These are phyloP conservation scores for Tulasnella sp. DNA, from an alignment of 768 basidiomycete species.

Conservation along the genomic window DNA sequence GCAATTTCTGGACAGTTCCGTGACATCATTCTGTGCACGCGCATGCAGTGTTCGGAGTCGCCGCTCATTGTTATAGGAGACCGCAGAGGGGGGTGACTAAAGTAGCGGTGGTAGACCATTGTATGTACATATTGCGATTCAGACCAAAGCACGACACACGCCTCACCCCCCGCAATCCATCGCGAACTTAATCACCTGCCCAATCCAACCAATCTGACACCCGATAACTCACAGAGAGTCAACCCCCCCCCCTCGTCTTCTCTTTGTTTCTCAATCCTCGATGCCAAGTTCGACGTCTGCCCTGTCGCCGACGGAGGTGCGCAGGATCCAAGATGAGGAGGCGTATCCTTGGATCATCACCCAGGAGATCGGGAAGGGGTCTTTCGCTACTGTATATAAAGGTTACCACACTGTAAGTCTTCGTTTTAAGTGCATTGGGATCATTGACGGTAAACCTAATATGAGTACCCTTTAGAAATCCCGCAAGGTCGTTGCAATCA, in stretches of 20 bases:
- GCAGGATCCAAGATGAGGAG: conserved; percentile 50
- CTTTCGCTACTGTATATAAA: conserved; percentile 93
- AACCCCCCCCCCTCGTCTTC: neutral
- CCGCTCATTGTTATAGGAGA: neutral
- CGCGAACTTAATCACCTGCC: neutral
- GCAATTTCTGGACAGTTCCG: neutral
- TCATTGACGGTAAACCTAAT: neutral
- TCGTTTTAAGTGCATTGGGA: neutral
- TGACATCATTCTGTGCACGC: neutral
- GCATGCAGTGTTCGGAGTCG: neutral
- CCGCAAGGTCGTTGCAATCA: conserved; percentile 76
- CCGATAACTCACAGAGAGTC: neutral
- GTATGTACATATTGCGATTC: neutral
- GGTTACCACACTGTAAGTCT: conserved; percentile 75
- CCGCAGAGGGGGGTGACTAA: no score
- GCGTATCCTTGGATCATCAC: conserved; percentile 68
- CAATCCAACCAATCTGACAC: neutral
- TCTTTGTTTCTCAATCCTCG: neutral
- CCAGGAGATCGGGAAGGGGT: conserved; percentile 74
- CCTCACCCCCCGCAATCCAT: neutral
- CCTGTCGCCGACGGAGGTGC: conserved; percentile 5
- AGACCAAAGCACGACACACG: neutral
- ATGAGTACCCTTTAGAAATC: conserved; percentile 46
- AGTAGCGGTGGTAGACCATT: neutral
- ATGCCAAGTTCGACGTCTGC: neutral